Evolutionary conservation across 371 early-diverging fungal species (phyloP).

Genomic region (Apophysomyces elegans): DNA sequence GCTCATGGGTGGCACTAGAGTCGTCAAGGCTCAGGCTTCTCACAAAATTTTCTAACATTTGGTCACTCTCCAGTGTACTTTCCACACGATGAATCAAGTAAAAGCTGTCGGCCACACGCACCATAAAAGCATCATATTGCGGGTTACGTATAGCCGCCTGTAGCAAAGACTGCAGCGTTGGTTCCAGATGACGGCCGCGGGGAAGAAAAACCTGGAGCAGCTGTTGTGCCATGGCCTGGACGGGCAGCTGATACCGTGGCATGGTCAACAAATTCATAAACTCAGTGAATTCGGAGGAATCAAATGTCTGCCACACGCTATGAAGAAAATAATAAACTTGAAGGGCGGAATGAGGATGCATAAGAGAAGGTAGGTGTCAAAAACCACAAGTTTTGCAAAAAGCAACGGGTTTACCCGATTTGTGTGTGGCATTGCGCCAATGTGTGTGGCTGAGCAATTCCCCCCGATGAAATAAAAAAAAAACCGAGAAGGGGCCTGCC

Average conservation of each 20-base stretch:
- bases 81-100: constrained; percentile 13
- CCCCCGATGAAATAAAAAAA: no score
- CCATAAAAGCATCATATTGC: constrained; percentile 6
- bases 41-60: constrained; percentile 11
- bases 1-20: constrained; percentile 15
- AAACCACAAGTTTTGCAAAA: not conserved
- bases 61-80: not conserved
- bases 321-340: constrained; percentile 2
- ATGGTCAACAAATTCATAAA: not conserved
- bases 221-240: not conserved
- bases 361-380: not conserved
- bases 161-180: not conserved
- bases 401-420: no score
- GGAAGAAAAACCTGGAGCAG: not conserved
- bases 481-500: not conserved
- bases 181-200: not conserved
- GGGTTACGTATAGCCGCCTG: constrained; percentile 9
- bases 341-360: constrained; percentile 6
- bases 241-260: not conserved
- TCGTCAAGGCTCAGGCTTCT: constrained; percentile 15
- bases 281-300: not conserved
- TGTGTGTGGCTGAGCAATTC: no score
- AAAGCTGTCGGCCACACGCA: constrained; percentile 19
- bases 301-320: not conserved
- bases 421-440: no score